Base-by-base conservation (phyloP, 2,329 filamentous ascomycete species). In the Stagonosporopsis cucurbitacearum region DNA sequence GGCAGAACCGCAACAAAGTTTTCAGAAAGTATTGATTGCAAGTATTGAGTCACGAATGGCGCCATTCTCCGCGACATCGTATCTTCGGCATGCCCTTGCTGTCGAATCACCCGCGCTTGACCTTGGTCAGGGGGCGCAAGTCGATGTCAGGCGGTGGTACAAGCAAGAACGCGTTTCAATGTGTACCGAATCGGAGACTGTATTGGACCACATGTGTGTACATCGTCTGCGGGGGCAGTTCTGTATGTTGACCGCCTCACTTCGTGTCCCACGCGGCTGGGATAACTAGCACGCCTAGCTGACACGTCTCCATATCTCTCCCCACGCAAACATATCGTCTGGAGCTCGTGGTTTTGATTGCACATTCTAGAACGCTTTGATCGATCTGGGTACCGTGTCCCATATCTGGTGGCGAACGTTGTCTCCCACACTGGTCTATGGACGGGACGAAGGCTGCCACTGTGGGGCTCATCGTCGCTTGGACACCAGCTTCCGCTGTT, bases 401-500 rank as follows among this genome's bases (percentile, higher is more conserved):
- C 30, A 13, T 47, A 43, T 26, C 25, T 33, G 51, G 53, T 45
- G 37, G 53, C 53, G 53, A 51, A 39, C 53, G 47, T 56, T 51
- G 37, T 30, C 33, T 32, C 28, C 53, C 26, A 40, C 22, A 36
- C 22, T 48, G 42, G 37, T 39, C 47, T 43, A 51, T 43, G 15
- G 39, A 30, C 37, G 53, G 43, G 36, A 56, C 53, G 41, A 55
- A 36, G 26, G 40, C n/a, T 30, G 20, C 15, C 20, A 51, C 12
- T 17, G 53, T 51, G 53, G 53, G 53, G 43, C 47, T 33, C 35
- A 51, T 56, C 53, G 53, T 56, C 53, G 47, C 36, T 50, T 51
- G 36, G 9, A 46, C 40, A 37, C 36, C 47, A 51, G 43, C 43
- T 43, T 43, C 53, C 47, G 47, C 43, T 43, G 53, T 19, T 20